These are phyloP conservation scores for Pyricularia grisea DNA, from an alignment of 2,329 filamentous ascomycete genomes.

Conservation along the genomic window DNA sequence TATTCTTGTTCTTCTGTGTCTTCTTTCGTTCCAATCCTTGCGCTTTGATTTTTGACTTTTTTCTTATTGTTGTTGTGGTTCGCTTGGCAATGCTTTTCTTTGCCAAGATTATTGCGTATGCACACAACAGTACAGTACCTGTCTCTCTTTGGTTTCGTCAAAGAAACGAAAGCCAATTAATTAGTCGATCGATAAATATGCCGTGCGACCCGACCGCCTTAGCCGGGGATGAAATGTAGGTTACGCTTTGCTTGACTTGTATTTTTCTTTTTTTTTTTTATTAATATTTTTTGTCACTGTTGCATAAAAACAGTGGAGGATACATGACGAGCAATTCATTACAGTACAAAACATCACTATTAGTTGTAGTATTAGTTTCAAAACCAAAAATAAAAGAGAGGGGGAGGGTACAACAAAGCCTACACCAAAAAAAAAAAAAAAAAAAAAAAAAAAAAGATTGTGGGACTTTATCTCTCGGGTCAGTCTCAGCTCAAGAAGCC, in stretches of 20 bases:
- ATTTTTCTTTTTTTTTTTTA: no score
- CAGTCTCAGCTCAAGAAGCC: neutral
- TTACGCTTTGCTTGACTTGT: neutral
- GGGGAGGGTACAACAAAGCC: neutral
- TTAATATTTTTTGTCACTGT: neutral
- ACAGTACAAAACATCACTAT: neutral
- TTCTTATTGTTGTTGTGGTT: neutral
- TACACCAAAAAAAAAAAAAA: no score
- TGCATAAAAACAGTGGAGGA: neutral
- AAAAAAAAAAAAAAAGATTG: neutral
- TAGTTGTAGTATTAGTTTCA: neutral
- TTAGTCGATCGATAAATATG: neutral
- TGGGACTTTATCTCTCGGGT: neutral
- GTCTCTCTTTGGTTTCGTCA: neutral
- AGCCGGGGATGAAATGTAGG: neutral
- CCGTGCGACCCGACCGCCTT: neutral
- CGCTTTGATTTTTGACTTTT: no score
- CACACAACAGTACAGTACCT: neutral
- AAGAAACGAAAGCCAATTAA: neutral
- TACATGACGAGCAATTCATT: no score
- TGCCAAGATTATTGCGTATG: neutral
- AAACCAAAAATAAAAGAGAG: neutral
- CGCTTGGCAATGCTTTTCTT: neutral
- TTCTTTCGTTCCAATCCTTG: no score
- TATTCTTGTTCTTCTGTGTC: no score